These are phyloP conservation scores for Lolium perenne DNA, from an alignment of 176 grass and related monocot species.

Conservation along the genomic window DNA sequence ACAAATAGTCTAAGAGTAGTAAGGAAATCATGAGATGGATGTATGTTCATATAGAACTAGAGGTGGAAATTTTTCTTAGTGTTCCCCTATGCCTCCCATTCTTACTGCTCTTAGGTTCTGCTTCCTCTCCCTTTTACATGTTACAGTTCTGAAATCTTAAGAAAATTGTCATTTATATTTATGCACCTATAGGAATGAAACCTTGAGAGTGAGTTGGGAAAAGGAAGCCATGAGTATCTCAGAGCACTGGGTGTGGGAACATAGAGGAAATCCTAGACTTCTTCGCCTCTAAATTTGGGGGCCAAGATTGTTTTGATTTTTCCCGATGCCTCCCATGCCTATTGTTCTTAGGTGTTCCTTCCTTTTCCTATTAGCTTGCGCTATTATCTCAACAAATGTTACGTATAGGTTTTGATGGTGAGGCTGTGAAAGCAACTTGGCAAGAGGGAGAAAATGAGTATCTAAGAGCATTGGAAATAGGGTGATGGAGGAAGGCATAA, in stretches of 20 bases:
- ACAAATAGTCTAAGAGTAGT: neutral
- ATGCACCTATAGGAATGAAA: neutral
- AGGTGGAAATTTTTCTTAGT: no score
- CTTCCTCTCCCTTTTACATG: conserved; percentile 7
- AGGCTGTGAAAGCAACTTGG: neutral
- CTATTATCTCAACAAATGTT: no score
- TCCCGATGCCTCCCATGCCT: conserved; percentile 42
- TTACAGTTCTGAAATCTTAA: neutral
- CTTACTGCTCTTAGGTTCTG: conserved; percentile 15
- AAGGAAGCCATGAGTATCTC: conserved; percentile 25
- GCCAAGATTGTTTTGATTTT: neutral
- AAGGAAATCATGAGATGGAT: neutral
- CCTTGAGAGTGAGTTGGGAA: neutral
- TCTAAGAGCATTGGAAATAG: neutral
- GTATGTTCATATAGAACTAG: no score
- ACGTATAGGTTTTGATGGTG: neutral
- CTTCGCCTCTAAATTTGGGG: no score
- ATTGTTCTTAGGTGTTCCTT: conserved; percentile 5
- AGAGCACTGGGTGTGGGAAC: no score
- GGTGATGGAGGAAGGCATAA: neutral
- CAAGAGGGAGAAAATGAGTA: conserved; percentile 3
- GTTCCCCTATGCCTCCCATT: conserved; percentile 27
- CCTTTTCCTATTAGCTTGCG: no score
- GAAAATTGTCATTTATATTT: neutral
- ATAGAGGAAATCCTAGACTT: no score